These are phyloP conservation scores for Rutstroemia sp. DNA, from an alignment of 2,329 filamentous ascomycete genomes.

Conservation along the genomic window DNA sequence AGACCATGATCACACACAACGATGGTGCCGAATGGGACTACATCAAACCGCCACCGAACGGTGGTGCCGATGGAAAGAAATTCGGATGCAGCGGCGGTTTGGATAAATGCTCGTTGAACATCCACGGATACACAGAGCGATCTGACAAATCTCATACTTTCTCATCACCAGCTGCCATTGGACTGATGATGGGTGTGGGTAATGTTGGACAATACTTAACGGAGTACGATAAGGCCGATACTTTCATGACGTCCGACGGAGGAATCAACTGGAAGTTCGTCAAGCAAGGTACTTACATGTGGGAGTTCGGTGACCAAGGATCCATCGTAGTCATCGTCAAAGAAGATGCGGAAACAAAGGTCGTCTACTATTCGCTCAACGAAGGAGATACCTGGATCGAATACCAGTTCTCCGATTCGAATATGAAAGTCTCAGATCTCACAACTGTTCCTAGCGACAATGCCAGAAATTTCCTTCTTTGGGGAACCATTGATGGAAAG, in stretches of 20 bases:
- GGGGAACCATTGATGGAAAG: constrained; percentile 56
- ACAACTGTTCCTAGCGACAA: constrained; percentile 84
- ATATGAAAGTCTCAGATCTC: constrained; percentile 70
- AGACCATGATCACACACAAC: constrained; percentile 92
- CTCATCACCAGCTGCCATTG: constrained; percentile 80
- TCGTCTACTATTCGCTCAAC: constrained; percentile 69
- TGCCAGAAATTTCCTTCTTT: constrained; percentile 85
- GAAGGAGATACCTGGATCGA: constrained; percentile 74
- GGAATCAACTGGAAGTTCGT: constrained; percentile 81
- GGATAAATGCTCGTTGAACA: constrained; percentile 73
- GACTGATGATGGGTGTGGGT: constrained; percentile 83
- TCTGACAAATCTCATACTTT: constrained; percentile 75
- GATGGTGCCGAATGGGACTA: constrained; percentile 84
- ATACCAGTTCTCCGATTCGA: constrained; percentile 63
- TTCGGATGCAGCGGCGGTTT: constrained; percentile 61
- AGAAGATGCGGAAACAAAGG: constrained; percentile 59
- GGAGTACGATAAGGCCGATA: constrained; percentile 55
- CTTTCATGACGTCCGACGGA: constrained; percentile 87
- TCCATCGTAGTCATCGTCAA: constrained; percentile 85
- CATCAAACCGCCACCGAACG: constrained; percentile 57
- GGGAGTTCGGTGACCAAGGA: constrained; percentile 94
- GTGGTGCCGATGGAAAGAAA: constrained; percentile 62
- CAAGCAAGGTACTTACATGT: constrained; percentile 83
- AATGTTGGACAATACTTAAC: constrained; percentile 64
- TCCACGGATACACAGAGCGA: constrained; percentile 94